These are phyloP conservation scores for Lagenidium giganteum DNA, from an alignment of 352 stramenopile genomes.

Conservation along the genomic window DNA sequence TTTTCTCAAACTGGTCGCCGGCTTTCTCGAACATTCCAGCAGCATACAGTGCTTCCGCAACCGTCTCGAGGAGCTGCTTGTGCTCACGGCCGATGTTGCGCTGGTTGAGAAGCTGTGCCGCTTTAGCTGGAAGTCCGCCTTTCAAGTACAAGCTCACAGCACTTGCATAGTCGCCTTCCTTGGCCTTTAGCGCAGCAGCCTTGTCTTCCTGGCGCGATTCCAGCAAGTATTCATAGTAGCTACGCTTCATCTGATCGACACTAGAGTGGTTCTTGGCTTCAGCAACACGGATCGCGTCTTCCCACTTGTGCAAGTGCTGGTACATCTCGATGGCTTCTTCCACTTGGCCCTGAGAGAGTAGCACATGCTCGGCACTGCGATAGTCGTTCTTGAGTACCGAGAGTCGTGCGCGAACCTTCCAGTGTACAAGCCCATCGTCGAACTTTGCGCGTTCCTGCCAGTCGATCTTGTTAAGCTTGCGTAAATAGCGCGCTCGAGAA, in stretches of 20 bases:
- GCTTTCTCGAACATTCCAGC: slow-evolving; percentile 92
- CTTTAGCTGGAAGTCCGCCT: slow-evolving; percentile 88
- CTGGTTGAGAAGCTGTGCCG: slow-evolving; percentile 81
- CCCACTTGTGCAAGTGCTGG: slow-evolving; percentile 91
- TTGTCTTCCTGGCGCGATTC: slow-evolving; percentile 91
- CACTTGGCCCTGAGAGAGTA: slow-evolving; percentile 88
- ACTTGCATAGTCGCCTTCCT: slow-evolving; percentile 85
- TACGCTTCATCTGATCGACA: slow-evolving; percentile 85
- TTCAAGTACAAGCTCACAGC: slow-evolving; percentile 93
- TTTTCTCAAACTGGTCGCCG: slow-evolving; percentile 92
- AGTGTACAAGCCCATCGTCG: slow-evolving; percentile 75
- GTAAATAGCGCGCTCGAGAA: slow-evolving; percentile 79
- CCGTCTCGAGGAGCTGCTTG: slow-evolving; percentile 85
- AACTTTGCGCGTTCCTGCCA: slow-evolving; percentile 74
- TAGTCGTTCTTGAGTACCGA: slow-evolving; percentile 89
- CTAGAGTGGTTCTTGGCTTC: slow-evolving; percentile 75
- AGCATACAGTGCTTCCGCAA: slow-evolving; percentile 85
- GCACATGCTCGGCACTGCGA: slow-evolving; percentile 85
- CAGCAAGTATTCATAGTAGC: slow-evolving; percentile 92
- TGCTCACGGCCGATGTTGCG: slow-evolving; percentile 85
- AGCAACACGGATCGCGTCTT: slow-evolving; percentile 92
- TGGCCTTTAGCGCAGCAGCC: slow-evolving; percentile 88
- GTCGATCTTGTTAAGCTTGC: slow-evolving; percentile 89
- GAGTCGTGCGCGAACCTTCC: slow-evolving; percentile 80
- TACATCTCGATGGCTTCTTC: slow-evolving; percentile 95